Percentiles rank a stretch among this genome's conserved stretches.
phyloP scores from a whole-genome alignment of 805 yeast genomes.

The Zygoascus flipseniorum region DNA sequence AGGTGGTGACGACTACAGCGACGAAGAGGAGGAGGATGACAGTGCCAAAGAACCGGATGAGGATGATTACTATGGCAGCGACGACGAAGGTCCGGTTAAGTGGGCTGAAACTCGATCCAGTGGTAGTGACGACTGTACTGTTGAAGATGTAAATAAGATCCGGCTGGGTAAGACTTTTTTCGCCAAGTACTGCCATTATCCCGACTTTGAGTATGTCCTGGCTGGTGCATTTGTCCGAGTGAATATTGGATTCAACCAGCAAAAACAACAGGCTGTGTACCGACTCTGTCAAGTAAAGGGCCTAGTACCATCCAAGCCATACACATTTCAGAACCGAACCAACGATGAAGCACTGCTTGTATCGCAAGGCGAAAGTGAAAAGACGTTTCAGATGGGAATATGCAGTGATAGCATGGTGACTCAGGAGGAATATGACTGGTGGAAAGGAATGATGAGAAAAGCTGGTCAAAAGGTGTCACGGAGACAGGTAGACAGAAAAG shows the following conservation, averaged over 20 bases:
- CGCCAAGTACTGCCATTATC: constrained; percentile 69
- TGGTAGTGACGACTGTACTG: constrained; percentile 36
- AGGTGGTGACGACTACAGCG: constrained; percentile 36
- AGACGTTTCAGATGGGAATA: constrained; percentile 65
- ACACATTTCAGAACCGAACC: constrained; percentile 40
- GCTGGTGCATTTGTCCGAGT: constrained; percentile 75
- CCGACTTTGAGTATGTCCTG: constrained; percentile 63
- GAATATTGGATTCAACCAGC: constrained; percentile 64
- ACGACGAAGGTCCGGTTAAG: constrained; percentile 36
- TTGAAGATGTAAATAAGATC: constrained; percentile 61
- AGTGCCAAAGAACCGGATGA: constrained; percentile 33
- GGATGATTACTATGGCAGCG: constrained; percentile 35
- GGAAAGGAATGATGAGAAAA: constrained; percentile 50
- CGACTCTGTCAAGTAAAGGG: constrained; percentile 77
- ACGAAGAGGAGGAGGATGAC: constrained; percentile 25
- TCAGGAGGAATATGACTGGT: constrained; percentile 63
- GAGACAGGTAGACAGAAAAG: constrained; percentile 57
- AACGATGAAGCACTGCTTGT: constrained; percentile 58
- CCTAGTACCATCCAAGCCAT: constrained; percentile 39
- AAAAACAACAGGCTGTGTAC: constrained; percentile 57
- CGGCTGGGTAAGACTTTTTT: constrained; percentile 72
- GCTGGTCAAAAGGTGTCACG: constrained; percentile 46
- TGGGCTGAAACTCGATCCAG: constrained; percentile 36
- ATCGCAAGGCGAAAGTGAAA: constrained; percentile 72
- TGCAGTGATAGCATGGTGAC: constrained; percentile 73